Base-by-base conservation (phyloP, 176 grass and related monocot genomes). In the Oryza australiensis region DNA sequence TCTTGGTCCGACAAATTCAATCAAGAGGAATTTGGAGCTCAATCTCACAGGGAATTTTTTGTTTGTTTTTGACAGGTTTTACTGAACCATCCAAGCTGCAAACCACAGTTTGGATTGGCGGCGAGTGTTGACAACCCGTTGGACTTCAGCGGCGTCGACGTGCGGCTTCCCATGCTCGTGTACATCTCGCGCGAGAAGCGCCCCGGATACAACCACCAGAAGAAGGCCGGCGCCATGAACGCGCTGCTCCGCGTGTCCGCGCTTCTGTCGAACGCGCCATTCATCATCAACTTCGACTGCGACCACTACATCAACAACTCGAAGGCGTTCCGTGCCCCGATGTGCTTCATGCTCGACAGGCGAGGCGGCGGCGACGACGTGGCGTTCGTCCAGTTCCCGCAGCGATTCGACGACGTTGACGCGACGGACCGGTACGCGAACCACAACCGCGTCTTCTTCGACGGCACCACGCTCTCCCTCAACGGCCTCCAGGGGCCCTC, bases 391-490 rank as follows among this genome's bases (percentile, higher is more conserved):
- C 95, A 98, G 35, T 98, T 98, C 20, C 95, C 95, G 0, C 95
- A 94, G 68, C 88, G 95, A 3, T 98, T 98, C 27, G 95, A 98
- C 46, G 92, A 83, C 16, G 80, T 98, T 13, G 95, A 98, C 28
- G 92, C 95, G 14, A 89, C 88, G 3, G 95, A 98, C 46, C 90
- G 95, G 2, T 98, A 98, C 20, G 88, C 88, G 37, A 98, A 98
- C 73, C 95, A 98, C 79, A 98, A 98, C 75, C 94, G 90, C 9
- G 90, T 98, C 72, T 94, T 98, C 90, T 98, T 98, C 24, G 95
- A 98, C 18, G 90, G 92, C 34, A 98, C 94, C 86, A 98, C 93
- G 95, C 90, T 93, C 62, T 87, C 95, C 37, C 95, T 98, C 42
- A 93, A 98, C 71, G 92, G 95, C 7, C 43, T 92, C 3, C 94